phyloP scores from a whole-genome alignment of 1,139 yeast genomes.

The Candida tetrigidarum region DNA sequence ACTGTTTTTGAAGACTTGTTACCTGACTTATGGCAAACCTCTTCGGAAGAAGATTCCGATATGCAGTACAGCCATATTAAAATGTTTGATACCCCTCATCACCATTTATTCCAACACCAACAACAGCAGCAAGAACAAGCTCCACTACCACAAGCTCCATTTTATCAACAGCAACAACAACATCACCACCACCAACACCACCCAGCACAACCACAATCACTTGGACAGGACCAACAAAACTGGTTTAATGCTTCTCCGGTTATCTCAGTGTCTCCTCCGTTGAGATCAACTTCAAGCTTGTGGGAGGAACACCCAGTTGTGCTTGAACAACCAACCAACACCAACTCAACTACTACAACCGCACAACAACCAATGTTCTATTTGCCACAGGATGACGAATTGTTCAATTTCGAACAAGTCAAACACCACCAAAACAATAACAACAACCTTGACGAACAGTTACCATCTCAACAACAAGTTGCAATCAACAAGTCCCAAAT shows the following conservation, averaged over 20 bases:
- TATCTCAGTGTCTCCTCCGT: constrained; percentile 12
- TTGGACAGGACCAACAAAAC: constrained; percentile 7
- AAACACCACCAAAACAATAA: constrained; percentile 12
- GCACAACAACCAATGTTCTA: constrained; percentile 9
- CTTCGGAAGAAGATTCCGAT: constrained; percentile 18
- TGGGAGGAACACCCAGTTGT: constrained; percentile 7
- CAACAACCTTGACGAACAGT: constrained; percentile 1
- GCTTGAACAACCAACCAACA: constrained; percentile 1
- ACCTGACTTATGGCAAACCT: constrained; percentile 40
- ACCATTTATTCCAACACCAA: constrained; percentile 4
- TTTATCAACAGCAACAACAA: constrained; percentile 3
- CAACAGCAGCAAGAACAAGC: too few relatives aligned
- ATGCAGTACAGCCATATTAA: constrained; percentile 2
- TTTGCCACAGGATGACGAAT: constrained; percentile 21
- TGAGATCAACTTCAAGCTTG: constrained; percentile 6
- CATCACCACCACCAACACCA: not conserved
- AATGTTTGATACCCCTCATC: constrained; percentile 4
- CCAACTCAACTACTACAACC: not conserved
- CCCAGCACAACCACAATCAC: constrained; percentile 3
- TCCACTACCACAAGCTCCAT: too few relatives aligned
- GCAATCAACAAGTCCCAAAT: constrained; percentile 25
- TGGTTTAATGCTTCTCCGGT: constrained; percentile 10
- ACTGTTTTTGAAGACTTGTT: constrained; percentile 31
- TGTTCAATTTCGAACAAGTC: constrained; percentile 28
- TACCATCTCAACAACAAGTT: constrained; percentile 2